Evolutionary conservation across 2,329 filamentous ascomycete species (phyloP), one percentile per base, ranked within the genome.

Genomic region (Nannizzia gypsea): DNA sequence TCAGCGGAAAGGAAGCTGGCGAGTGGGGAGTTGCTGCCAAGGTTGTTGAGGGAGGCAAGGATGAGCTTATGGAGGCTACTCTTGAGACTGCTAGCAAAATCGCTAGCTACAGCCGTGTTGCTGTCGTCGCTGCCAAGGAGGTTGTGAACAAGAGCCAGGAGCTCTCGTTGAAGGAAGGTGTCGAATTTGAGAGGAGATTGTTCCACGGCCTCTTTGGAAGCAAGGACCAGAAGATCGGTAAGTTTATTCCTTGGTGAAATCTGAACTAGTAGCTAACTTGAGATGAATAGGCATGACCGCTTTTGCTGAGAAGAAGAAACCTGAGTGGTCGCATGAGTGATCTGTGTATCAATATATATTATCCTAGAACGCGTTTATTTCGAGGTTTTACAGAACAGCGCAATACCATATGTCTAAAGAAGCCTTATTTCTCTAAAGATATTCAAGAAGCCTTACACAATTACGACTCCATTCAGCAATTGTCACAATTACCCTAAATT

Each of bases 111-210:
- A 91, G 88, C 58, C 84, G 81, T 70, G 86, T 99, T n/a, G 88
- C 92, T 1, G 84, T 95, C 61, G 85, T 90, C 76, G 93, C 88
- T 9, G 87, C 83, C 60, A 99, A 99, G 81, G 93, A 99, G 80
- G 92, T 93, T n/a, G 92, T 99, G 60, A 96, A 97, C 73, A 97
- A 96, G 85, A 96, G 90, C 74, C 91, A 97, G 79, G 93, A 99
- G 68, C 76, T 96, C 66, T 80, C 86, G 2, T 77, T 99, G 62
- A 79, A 88, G 66, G 93, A 97, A 69, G 93, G 93, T 13, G 88
- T 99, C 1, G 93, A 99, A 77, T 97, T 85, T 75, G 93, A 99
- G 81, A 82, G 93, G 70, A 83, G 91, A 58, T 81, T 97, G 36
- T 99, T 99, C 80, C 93, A 99, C 75, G 82, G 85, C 26, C 71